Conservation (phyloP, 129 eudicot genomes). For the Pittosporum tobira region DNA sequence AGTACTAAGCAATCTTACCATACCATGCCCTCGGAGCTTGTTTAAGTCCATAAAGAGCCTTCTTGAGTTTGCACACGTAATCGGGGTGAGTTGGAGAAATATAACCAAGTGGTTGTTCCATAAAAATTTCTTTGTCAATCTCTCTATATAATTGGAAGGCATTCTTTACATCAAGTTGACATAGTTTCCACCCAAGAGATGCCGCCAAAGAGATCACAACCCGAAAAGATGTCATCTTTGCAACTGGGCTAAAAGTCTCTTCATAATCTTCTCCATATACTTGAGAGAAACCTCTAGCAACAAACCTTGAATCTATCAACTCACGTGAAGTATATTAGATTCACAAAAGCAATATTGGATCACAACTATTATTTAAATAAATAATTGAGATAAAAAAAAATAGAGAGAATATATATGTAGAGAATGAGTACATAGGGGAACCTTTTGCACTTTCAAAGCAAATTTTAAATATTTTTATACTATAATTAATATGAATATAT, state of each 20-base stretch:
- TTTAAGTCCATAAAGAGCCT: background rate
- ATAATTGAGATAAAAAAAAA: too few species aligned
- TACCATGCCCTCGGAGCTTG: constrained; percentile 5
- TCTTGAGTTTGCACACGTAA: constrained; percentile 1
- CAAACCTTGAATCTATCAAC: background rate
- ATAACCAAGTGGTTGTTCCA: background rate
- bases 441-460: too few species aligned
- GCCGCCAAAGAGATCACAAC: constrained; percentile 2
- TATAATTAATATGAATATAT: too few species aligned
- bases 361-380: too few species aligned
- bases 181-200: background rate
- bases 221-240: background rate
- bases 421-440: too few species aligned
- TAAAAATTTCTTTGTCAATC: background rate
- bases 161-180: constrained; percentile 5
- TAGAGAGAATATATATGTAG: too few species aligned
- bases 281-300: background rate
- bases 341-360: too few species aligned
- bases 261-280: constrained; percentile 1
- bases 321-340: too few species aligned
- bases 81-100: background rate
- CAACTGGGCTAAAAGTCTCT: background rate
- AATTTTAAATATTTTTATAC: too few species aligned
- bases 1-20: background rate
- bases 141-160: background rate